Evolutionary conservation across 495 filamentous ascomycete species (phyloP).

Genomic region (Aspergillus bertholletiae): DNA sequence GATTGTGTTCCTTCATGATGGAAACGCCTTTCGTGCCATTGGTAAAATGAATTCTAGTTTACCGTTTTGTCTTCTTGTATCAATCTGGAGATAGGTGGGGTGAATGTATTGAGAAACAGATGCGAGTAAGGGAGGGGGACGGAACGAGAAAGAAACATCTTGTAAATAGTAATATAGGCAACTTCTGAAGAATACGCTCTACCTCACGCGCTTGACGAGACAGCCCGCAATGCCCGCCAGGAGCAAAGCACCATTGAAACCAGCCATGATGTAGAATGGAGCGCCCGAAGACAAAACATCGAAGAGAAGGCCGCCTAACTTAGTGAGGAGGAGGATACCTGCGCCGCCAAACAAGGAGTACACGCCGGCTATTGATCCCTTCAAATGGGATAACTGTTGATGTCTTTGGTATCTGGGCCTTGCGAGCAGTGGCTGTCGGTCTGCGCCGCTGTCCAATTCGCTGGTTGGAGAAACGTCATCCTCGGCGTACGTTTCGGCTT

Average conservation of each 20-base stretch:
- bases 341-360: slow-evolving; percentile 90
- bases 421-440: slow-evolving; percentile 33
- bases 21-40: neutral
- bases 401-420: slow-evolving; percentile 16
- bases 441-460: slow-evolving; percentile 9
- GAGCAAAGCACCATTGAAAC: slow-evolving; percentile 74
- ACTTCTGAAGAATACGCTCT: neutral
- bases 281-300: slow-evolving; percentile 64
- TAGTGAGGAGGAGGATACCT: slow-evolving; percentile 87
- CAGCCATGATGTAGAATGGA: slow-evolving; percentile 90
- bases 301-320: slow-evolving; percentile 84
- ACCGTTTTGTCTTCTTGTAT: no score
- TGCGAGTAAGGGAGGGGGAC: neutral
- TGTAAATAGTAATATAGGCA: neutral
- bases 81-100: neutral
- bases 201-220: slow-evolving; percentile 14
- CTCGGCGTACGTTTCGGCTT: neutral
- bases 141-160: neutral
- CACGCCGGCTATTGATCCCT: slow-evolving; percentile 90
- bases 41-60: no score
- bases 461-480: neutral
- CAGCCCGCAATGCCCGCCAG: slow-evolving; percentile 48
- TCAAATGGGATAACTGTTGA: slow-evolving; percentile 54
- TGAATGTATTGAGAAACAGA: no score
- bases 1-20: neutral